These are phyloP conservation scores for Ascochyta clinopodiicola DNA, from an alignment of 2,329 filamentous ascomycete species.

Conservation along the genomic window DNA sequence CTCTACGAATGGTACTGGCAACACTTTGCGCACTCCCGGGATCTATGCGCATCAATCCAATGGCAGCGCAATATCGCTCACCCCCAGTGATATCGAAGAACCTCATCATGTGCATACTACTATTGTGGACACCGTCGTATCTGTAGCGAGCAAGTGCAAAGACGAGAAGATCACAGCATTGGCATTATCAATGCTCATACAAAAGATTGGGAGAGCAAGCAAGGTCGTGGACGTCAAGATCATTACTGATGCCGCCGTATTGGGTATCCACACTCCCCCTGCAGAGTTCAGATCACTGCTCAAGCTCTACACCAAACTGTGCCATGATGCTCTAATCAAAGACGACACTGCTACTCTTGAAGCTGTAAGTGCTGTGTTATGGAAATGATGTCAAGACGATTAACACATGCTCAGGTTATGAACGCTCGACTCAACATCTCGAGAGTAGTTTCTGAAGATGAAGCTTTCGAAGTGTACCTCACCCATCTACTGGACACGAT, in stretches of 20 bases:
- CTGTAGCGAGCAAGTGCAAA: constrained; percentile 79
- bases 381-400: neutral
- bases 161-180: constrained; percentile 93
- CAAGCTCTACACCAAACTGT: constrained; percentile 79
- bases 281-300: constrained; percentile 86
- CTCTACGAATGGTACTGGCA: constrained; percentile 57
- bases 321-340: constrained; percentile 74
- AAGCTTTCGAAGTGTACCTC: constrained; percentile 82
- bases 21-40: constrained; percentile 50
- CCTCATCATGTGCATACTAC: constrained; percentile 78
- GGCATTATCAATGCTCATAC: constrained; percentile 93
- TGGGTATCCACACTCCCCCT: constrained; percentile 78
- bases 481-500: constrained; percentile 84
- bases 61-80: constrained; percentile 81
- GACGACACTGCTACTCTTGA: constrained; percentile 71
- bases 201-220: constrained; percentile 89
- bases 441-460: constrained; percentile 70
- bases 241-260: constrained; percentile 77
- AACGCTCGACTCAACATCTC: constrained; percentile 83
- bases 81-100: constrained; percentile 78
- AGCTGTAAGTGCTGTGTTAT: constrained; percentile 64
- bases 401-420: constrained; percentile 62
- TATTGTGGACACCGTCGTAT: constrained; percentile 93
- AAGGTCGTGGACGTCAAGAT: constrained; percentile 82
- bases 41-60: constrained; percentile 58